phyloP scores from a whole-genome alignment of 2,329 filamentous ascomycete genomes.

The Phialophora expanda region DNA sequence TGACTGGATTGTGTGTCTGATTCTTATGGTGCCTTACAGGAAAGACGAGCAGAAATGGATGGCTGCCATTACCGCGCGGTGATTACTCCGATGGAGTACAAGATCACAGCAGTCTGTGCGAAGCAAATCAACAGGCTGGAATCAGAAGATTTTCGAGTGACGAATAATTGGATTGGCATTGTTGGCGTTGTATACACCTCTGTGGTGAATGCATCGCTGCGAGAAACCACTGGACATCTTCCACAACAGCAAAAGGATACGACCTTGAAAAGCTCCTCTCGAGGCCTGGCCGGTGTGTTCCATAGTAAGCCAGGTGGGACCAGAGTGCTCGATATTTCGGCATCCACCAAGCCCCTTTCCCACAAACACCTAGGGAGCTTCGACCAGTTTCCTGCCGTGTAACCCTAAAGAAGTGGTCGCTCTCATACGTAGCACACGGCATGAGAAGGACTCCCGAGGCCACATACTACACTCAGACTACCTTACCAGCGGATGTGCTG shows the following conservation, averaged over 20 bases:
- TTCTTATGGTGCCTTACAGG: not conserved
- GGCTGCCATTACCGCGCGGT: conserved; percentile 68
- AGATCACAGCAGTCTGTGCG: not conserved
- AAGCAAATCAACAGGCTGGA: not conserved
- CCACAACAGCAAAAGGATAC: not conserved
- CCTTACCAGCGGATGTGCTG: not conserved
- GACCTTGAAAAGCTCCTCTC: not conserved
- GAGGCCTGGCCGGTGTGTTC: not conserved
- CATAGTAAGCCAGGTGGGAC: not conserved
- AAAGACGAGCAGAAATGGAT: conserved; percentile 57
- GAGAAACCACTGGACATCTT: not conserved
- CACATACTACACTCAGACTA: too few species aligned
- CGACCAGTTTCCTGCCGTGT: too few species aligned
- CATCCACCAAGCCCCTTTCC: not conserved
- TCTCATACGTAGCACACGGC: too few species aligned
- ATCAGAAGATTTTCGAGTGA: not conserved
- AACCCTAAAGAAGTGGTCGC: too few species aligned
- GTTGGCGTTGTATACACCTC: not conserved
- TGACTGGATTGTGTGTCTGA: not conserved
- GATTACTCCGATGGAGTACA: not conserved
- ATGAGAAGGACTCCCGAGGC: too few species aligned
- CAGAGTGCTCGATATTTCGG: not conserved
- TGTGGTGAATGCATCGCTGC: not conserved
- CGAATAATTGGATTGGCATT: not conserved
- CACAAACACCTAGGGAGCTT: too few species aligned